phyloP scores from a whole-genome alignment of 768 basidiomycete genomes.

The Trametes cubensis region DNA sequence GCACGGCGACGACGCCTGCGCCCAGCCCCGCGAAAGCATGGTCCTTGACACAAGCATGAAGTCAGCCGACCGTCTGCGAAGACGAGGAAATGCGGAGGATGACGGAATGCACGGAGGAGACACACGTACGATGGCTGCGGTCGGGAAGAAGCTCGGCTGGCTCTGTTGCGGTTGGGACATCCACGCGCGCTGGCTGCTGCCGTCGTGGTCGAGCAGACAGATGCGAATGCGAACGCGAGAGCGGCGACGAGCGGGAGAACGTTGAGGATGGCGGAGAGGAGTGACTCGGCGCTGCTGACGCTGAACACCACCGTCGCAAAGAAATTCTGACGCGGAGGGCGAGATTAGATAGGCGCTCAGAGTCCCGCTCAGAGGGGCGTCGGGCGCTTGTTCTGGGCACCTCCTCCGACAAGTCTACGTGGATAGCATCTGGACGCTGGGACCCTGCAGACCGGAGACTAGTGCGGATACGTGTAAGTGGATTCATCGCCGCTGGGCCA shows the following conservation, averaged over 20 bases:
- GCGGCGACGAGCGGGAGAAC: neutral
- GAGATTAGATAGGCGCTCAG: slow-evolving; percentile 15
- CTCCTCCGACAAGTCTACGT: too few relatives aligned
- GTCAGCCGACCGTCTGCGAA: slow-evolving; percentile 7
- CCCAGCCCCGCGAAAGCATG: slow-evolving; percentile 94
- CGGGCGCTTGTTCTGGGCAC: neutral
- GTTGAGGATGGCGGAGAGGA: slow-evolving; percentile 15
- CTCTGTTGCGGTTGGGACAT: slow-evolving; percentile 26
- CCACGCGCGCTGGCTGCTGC: slow-evolving; percentile 16
- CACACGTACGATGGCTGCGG: slow-evolving; percentile 32
- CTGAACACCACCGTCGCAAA: slow-evolving; percentile 1
- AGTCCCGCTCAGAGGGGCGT: neutral
- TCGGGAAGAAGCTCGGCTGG: slow-evolving; percentile 47
- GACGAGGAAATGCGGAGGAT: neutral
- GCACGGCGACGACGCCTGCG: slow-evolving; percentile 88
- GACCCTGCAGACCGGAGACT: neutral
- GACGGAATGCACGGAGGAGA: neutral
- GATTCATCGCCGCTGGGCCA: slow-evolving; percentile 4
- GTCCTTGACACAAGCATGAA: slow-evolving; percentile 55
- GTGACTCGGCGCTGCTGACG: neutral
- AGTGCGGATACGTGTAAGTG: neutral
- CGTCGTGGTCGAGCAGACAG: slow-evolving; percentile 1
- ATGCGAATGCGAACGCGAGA: neutral
- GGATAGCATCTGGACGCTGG: too few relatives aligned
- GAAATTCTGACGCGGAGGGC: slow-evolving; percentile 3